Evolutionary conservation across 2,329 filamentous ascomycete genomes (phyloP).

Genomic region (Ophiocordyceps unilateralis): DNA sequence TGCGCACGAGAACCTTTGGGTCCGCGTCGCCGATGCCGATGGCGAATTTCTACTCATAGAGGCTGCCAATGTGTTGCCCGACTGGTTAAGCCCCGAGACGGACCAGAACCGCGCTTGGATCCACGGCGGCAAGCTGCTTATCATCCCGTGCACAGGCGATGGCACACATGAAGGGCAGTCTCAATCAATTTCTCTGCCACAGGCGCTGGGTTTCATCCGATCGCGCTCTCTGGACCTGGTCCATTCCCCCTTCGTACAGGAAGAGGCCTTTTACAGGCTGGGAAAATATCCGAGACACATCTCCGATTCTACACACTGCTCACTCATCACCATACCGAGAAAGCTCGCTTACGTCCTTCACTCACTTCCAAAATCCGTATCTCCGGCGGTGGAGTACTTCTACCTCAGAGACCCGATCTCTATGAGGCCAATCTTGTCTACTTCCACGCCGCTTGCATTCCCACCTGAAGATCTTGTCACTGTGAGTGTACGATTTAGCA

Average conservation of each 20-base stretch:
- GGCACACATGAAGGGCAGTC: slow-evolving; percentile 5
- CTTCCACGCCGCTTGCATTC: slow-evolving; percentile 41
- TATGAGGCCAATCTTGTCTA: slow-evolving; percentile 47
- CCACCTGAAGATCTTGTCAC: slow-evolving; percentile 64
- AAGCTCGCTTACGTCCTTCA: slow-evolving; percentile 69
- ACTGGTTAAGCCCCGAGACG: slow-evolving; percentile 83
- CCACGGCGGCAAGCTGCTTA: slow-evolving; percentile 53
- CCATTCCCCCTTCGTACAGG: slow-evolving; percentile 58
- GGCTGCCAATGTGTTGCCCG: slow-evolving; percentile 71
- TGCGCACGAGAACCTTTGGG: slow-evolving; percentile 58
- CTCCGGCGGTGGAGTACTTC: slow-evolving; percentile 76
- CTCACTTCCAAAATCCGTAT: slow-evolving; percentile 55
- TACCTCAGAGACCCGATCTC: slow-evolving; percentile 74
- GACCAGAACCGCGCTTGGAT: slow-evolving; percentile 86
- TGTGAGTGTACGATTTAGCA: slow-evolving; percentile 67
- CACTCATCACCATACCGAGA: slow-evolving; percentile 58
- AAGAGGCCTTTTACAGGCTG: slow-evolving; percentile 80
- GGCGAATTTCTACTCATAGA: slow-evolving; percentile 93
- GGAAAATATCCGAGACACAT: slow-evolving; percentile 71
- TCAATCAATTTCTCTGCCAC: slow-evolving; percentile 38
- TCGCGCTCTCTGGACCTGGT: slow-evolving; percentile 40
- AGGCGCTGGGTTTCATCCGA: slow-evolving; percentile 46
- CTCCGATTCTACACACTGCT: slow-evolving; percentile 55
- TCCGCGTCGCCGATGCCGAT: slow-evolving; percentile 69
- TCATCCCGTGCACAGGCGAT: slow-evolving; percentile 43